Conservation (phyloP, 2,329 filamentous ascomycete genomes). For the Penicillium sp. region DNA sequence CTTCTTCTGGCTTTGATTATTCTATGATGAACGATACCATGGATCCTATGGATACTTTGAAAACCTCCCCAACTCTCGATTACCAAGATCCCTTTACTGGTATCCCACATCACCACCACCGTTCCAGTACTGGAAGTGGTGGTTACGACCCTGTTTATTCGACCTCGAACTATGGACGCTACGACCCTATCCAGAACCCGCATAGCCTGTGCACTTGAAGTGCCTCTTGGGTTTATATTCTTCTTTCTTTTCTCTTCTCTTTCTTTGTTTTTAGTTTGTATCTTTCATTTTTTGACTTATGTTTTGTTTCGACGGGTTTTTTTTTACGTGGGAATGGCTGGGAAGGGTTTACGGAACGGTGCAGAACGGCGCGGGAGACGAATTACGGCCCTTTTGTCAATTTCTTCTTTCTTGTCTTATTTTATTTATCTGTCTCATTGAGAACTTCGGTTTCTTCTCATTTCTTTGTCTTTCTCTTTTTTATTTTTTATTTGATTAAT, state of each 20-base stretch:
- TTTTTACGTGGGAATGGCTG: constrained; percentile 15
- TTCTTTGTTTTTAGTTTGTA: not conserved
- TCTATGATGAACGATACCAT: constrained; percentile 40
- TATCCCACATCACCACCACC: constrained; percentile 23
- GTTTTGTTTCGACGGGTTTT: constrained; percentile 2
- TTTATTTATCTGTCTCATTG: constrained; percentile 1
- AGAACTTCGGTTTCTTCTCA: constrained; percentile 1
- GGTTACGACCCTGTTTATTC: constrained; percentile 36
- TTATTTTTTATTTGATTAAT: not conserved
- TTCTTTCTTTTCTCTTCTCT: not conserved
- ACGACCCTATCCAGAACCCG: constrained; percentile 34
- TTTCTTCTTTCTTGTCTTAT: constrained; percentile 13
- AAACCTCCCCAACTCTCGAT: constrained; percentile 32
- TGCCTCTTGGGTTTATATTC: not conserved
- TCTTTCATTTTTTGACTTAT: not conserved
- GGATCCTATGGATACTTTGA: constrained; percentile 41
- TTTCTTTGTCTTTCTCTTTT: not conserved
- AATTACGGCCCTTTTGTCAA: constrained; percentile 23
- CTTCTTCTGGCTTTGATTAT: constrained; percentile 41
- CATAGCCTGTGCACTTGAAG: constrained; percentile 37
- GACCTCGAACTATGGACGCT: constrained; percentile 33
- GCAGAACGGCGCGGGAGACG: constrained; percentile 39
- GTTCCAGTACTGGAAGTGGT: constrained; percentile 24
- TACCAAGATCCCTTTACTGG: constrained; percentile 36
- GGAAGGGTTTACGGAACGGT: constrained; percentile 30